These are phyloP conservation scores for Taxillus chinensis DNA, from an alignment of 164 flowering plant species.

Conservation along the genomic window DNA sequence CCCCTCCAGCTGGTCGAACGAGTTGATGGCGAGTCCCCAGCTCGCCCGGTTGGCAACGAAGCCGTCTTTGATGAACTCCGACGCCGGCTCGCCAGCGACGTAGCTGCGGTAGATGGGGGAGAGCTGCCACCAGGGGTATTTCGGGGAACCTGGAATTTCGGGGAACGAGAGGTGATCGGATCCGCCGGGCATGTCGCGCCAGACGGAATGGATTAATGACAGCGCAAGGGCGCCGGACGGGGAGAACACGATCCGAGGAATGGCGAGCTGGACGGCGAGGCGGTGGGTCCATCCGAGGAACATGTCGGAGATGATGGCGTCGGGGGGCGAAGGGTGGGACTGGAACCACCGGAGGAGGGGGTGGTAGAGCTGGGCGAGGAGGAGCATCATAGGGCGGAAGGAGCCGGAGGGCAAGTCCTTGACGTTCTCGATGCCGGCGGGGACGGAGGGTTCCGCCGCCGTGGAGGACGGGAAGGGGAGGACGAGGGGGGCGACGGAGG, in stretches of 20 bases:
- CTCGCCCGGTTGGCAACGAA: slow-evolving; percentile 15
- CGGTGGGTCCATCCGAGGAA: slow-evolving; percentile 36
- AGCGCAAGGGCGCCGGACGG: slow-evolving; percentile 19
- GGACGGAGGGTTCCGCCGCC: slow-evolving; percentile 11
- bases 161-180: slow-evolving; percentile 6
- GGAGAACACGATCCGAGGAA: slow-evolving; percentile 23
- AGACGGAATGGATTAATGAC: slow-evolving; percentile 12
- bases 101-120: slow-evolving; percentile 15
- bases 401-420: slow-evolving; percentile 14
- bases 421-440: slow-evolving; percentile 25
- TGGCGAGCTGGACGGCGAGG: slow-evolving; percentile 18
- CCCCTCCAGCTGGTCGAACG: slow-evolving; percentile 32
- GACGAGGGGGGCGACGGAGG: slow-evolving; percentile 9
- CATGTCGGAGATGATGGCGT: slow-evolving; percentile 19
- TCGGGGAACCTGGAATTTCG: slow-evolving; percentile 28
- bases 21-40: slow-evolving; percentile 32
- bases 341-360: slow-evolving; percentile 25
- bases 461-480: slow-evolving; percentile 17
- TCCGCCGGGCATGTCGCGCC: slow-evolving; percentile 13
- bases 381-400: slow-evolving; percentile 10
- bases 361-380: slow-evolving; percentile 4
- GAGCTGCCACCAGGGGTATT: slow-evolving; percentile 29
- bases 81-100: slow-evolving; percentile 15
- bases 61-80: slow-evolving; percentile 16
- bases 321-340: slow-evolving; percentile 22